Conservation (phyloP, 2,329 filamentous ascomycete species). For the Pyrenophora graminea region DNA sequence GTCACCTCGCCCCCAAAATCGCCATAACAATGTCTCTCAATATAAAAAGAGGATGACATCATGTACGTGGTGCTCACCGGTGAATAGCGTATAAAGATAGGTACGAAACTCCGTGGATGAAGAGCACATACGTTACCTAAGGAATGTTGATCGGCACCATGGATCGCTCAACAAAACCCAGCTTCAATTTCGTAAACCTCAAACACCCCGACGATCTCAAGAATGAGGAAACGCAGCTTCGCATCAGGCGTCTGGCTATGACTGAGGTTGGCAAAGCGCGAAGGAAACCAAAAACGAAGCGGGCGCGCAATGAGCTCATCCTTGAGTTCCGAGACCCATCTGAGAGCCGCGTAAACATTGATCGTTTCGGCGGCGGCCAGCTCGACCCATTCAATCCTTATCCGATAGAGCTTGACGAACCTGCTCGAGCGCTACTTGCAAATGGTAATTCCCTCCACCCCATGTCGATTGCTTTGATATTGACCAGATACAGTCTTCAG, state of each 20-base stretch:
- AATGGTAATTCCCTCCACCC: conserved; percentile 24
- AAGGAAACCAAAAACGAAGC: conserved; percentile 34
- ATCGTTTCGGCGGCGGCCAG: conserved; percentile 26
- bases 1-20: conserved; percentile 5
- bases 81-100: conserved; percentile 5
- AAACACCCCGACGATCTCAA: conserved; percentile 40
- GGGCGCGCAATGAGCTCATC: conserved; percentile 32
- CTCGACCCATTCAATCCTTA: conserved; percentile 33
- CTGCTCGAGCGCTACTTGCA: conserved; percentile 26
- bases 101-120: not conserved
- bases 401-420: conserved; percentile 33
- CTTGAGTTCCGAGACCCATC: conserved; percentile 27
- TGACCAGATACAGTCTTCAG: conserved; percentile 32
- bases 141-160: conserved; percentile 13
- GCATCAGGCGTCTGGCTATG: conserved; percentile 42
- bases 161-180: conserved; percentile 30
- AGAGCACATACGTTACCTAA: not conserved
- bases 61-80: not conserved
- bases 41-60: conserved; percentile 11
- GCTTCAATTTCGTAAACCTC: conserved; percentile 40
- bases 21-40: conserved; percentile 3
- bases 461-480: not conserved
- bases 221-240: conserved; percentile 35
- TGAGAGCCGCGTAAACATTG: conserved; percentile 15
- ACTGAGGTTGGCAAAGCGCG: conserved; percentile 36